Base-by-base conservation (phyloP, 768 basidiomycete genomes). In the Mycena maculata region DNA sequence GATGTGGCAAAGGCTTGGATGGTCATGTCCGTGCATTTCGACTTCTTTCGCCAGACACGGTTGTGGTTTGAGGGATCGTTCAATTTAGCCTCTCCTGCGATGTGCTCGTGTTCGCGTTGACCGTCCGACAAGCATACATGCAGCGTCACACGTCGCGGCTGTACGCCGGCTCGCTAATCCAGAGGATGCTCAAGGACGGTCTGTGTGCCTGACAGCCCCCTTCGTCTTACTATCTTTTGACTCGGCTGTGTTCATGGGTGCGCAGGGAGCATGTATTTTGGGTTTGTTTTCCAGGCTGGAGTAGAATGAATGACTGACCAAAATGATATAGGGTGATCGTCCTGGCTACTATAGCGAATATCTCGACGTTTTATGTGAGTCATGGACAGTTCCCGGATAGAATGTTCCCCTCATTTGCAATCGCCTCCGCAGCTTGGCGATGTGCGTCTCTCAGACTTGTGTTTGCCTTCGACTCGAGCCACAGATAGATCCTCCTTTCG, bases 271-370 rank as follows among this genome's bases (percentile, higher is more conserved):
- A 63, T 63, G 62, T 63, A 63, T 56, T 63, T 63, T 48, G 62
- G 62, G 53, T 55, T 44, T 31, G 53, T 56, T 49, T 56, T 48
- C 47, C 42, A 44, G 41, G 52, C 60, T 31, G 60, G 52, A 54
- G 52, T 42, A 33, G 50, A 62, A 45, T 54, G 23, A 54, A 42
- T 63, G 54, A 56, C 62, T 63, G 54, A 63, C 28, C 20, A 48
- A 41, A 56, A 63, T 48, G 53, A 49, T 56, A 48, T 41, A 63
- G 62, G 38, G 50, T 63, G 38, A 63, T 63, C 42, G 62, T 63
- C 45, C 62, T 63, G 54, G 53, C 62, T 27, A 75, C 71, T 3
- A 82, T 85, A 4, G 86, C 83, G 63, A 61, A 61, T 55, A 33
- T 55, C 44, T 82, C 77, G 16, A 75, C 67, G n/a, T 60, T 39